Evolutionary conservation across 2,329 filamentous ascomycete genomes (phyloP).

Genomic region (Talaromyces atroroseus): DNA sequence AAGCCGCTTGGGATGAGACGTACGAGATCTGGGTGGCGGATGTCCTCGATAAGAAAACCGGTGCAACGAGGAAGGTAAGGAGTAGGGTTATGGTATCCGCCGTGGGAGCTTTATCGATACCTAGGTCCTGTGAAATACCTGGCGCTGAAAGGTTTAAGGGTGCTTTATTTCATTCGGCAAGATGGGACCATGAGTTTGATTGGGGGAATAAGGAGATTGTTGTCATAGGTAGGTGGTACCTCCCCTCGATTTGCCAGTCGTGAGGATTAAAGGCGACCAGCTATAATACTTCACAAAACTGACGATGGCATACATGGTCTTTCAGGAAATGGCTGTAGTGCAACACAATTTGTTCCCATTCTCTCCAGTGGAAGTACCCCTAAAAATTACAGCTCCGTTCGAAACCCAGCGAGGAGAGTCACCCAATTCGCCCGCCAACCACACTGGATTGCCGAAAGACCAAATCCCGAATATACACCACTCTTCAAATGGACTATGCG

Average conservation of each 20-base stretch:
- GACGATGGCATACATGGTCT: neutral
- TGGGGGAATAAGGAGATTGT: conserved; percentile 35
- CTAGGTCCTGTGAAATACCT: conserved; percentile 24
- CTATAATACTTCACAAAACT: neutral
- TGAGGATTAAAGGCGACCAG: neutral
- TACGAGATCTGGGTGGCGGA: conserved; percentile 24
- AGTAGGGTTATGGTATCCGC: conserved; percentile 26
- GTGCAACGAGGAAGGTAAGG: conserved; percentile 16
- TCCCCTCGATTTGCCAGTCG: neutral
- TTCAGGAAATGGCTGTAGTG: conserved; percentile 43
- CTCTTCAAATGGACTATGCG: conserved; percentile 42
- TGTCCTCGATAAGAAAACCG: conserved; percentile 21
- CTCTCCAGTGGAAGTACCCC: conserved; percentile 30
- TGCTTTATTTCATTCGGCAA: conserved; percentile 36
- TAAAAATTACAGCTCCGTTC: conserved; percentile 1
- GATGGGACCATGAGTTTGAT: conserved; percentile 38
- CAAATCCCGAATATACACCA: conserved; percentile 38
- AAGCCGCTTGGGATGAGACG: conserved; percentile 16
- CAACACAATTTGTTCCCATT: conserved; percentile 46
- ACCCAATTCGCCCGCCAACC: conserved; percentile 48
- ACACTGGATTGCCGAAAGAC: conserved; percentile 45
- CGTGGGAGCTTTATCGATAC: conserved; percentile 26
- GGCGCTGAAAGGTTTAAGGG: conserved; percentile 30
- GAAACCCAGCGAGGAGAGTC: conserved; percentile 32
- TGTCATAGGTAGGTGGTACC: conserved; percentile 26